Conservation (phyloP, 2,329 filamentous ascomycete species). For the Trichoderma afroharzianum region DNA sequence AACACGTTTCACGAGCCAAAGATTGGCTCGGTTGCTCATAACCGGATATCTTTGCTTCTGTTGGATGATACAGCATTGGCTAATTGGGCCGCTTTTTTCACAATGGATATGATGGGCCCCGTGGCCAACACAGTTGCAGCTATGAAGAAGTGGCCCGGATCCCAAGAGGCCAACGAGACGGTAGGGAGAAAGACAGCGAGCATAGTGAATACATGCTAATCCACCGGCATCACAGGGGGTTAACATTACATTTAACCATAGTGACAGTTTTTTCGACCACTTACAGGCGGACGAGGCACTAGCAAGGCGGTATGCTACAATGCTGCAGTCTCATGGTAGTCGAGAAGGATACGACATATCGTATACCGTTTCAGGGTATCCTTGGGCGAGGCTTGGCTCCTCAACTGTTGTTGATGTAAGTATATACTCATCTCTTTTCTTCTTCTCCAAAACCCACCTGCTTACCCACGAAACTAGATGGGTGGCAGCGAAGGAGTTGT, state of each 20-base stretch:
- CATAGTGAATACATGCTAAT: neutral
- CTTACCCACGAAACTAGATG: neutral
- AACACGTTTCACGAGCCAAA: slow-evolving; percentile 39
- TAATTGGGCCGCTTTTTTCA: slow-evolving; percentile 32
- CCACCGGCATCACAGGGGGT: slow-evolving; percentile 20
- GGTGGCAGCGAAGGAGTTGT: neutral
- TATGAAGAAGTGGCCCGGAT: slow-evolving; percentile 35
- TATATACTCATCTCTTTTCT: neutral
- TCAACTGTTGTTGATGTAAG: neutral
- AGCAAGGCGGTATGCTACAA: slow-evolving; percentile 30
- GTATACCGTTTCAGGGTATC: slow-evolving; percentile 20
- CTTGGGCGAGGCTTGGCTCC: neutral
- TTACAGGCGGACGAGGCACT: slow-evolving; percentile 26
- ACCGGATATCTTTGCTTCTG: slow-evolving; percentile 31
- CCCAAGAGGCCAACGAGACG: slow-evolving; percentile 34
- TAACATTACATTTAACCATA: slow-evolving; percentile 28
- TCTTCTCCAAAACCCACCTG: neutral
- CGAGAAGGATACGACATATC: slow-evolving; percentile 24
- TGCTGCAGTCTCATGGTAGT: slow-evolving; percentile 29
- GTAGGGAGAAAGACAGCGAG: neutral
- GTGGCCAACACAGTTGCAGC: slow-evolving; percentile 31
- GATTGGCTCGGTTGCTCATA: slow-evolving; percentile 38
- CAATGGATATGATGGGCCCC: slow-evolving; percentile 30
- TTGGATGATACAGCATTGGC: slow-evolving; percentile 26
- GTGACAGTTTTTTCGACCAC: neutral